Evolutionary conservation across 768 basidiomycete genomes (phyloP), one percentile per base, ranked within the genome.

Genomic region (Lactifluus pinguis): DNA sequence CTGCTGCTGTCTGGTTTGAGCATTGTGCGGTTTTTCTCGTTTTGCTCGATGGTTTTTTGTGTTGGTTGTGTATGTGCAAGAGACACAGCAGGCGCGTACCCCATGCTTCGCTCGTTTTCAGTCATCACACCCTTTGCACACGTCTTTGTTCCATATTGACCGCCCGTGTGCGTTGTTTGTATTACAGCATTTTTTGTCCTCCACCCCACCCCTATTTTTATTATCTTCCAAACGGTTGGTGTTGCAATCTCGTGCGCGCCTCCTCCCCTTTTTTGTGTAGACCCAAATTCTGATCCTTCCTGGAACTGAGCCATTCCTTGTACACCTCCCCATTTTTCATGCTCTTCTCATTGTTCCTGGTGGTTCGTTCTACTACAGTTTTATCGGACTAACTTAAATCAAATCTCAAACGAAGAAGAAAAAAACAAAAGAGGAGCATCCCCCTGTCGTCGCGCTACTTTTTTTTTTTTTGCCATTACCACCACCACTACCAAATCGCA

Each of bases 291-390:
- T 36, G 45, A 55, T 21, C 36, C n/a, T 21, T 29, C n/a, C 15
- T 29, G 57, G 57, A 52, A 32, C 29, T 17, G 44, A 45, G 59
- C 45, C 59, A 53, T 49, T 60, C 59, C 47, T 60, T 60, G 59
- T 60, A 60, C 59, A 42, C 45, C 59, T 7, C 19, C 10, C 2
- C 39, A 48, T 38, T 55, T 25, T 45, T 36, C 39, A 41, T 53
- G 41, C 41, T 53, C 39, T 30, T 30, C 29, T 53, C 29, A 7
- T 42, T 19, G 32, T 34, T 19, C 38, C 6, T n/a, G 32, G 21
- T 53, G 53, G 53, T 53, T 25, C 41, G 6, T 55, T 15, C 17
- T 55, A 34, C n/a, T 48, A 48, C 47, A 45, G 15, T 30, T 47
- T 34, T 55, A 55, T 55, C 54, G 54, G 54, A 55, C 54, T 55